A percentile compares a stretch with the other conserved stretches of the same genome.
These are phyloP conservation scores for Triticum monococcum DNA, from an alignment of 176 grass and related monocot species.

Conservation along the genomic window DNA sequence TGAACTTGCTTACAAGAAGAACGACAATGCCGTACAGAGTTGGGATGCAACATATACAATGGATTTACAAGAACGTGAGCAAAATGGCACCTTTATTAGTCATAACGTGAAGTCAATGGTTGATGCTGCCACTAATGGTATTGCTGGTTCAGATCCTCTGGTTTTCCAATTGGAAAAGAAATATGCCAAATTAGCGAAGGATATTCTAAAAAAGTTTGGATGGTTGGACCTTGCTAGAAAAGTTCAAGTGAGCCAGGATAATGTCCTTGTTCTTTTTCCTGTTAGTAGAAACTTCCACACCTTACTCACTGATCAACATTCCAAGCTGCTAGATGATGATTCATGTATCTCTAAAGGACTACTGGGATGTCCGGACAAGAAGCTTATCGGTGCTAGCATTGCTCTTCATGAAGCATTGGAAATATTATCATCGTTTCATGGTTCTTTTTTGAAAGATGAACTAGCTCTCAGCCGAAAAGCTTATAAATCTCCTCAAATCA, in stretches of 20 bases:
- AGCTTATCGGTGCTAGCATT: conserved; percentile 29
- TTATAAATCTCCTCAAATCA: conserved; percentile 65
- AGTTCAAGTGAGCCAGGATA: conserved; percentile 64
- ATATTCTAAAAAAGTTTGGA: conserved; percentile 77
- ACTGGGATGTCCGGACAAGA: conserved; percentile 30
- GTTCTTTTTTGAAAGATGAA: conserved; percentile 74
- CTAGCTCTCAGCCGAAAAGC: conserved; percentile 43
- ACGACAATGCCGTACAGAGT: neutral
- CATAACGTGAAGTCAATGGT: conserved; percentile 12
- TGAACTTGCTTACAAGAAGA: conserved; percentile 16
- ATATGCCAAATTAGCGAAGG: conserved; percentile 78
- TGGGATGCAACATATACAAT: neutral
- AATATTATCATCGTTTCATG: conserved; percentile 48
- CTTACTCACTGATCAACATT: conserved; percentile 42
- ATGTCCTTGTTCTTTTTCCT: conserved; percentile 59
- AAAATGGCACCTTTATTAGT: conserved; percentile 5
- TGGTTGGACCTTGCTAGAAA: conserved; percentile 92
- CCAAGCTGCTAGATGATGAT: conserved; percentile 31
- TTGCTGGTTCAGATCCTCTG: conserved; percentile 29
- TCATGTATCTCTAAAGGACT: conserved; percentile 26
- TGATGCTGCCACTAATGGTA: conserved; percentile 17
- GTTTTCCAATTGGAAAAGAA: conserved; percentile 74
- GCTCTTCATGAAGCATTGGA: conserved; percentile 47
- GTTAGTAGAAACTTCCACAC: conserved; percentile 51
- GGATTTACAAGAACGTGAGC: conserved; percentile 17